Evolutionary conservation across 257 asterid species (phyloP).

Genomic region (Eucommia ulmoides): DNA sequence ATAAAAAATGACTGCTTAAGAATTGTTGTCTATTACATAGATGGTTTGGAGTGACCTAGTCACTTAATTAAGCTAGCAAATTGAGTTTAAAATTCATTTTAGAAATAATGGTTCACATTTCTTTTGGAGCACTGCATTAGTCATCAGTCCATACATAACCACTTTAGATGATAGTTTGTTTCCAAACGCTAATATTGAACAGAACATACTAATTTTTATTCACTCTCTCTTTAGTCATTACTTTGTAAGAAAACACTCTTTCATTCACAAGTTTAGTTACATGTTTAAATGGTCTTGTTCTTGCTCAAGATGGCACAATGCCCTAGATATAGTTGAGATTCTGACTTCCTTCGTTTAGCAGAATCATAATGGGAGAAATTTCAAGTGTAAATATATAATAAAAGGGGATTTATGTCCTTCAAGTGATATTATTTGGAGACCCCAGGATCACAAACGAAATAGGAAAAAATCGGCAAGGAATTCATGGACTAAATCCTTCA

Average conservation of each 20-base stretch:
- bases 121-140: background rate
- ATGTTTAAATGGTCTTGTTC: background rate
- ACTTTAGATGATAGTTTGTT: no score
- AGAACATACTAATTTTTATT: no score
- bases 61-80: no score
- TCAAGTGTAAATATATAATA: constrained; percentile 22
- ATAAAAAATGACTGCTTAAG: no score
- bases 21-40: no score
- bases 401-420: constrained; percentile 70
- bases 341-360: constrained; percentile 16
- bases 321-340: background rate
- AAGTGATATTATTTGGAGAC: constrained; percentile 36
- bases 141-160: no score
- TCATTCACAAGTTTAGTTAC: background rate
- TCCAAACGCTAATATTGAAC: no score
- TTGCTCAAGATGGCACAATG: background rate
- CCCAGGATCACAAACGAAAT: constrained; percentile 29
- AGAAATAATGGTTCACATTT: background rate
- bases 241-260: background rate
- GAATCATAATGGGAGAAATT: constrained; percentile 24
- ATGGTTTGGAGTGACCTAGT: no score
- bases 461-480: constrained; percentile 22
- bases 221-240: no score
- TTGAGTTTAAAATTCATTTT: no score
- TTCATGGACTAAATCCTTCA: constrained; percentile 22